phyloP scores from a whole-genome alignment of 768 basidiomycete genomes.

The Fomitopsis serialis region DNA sequence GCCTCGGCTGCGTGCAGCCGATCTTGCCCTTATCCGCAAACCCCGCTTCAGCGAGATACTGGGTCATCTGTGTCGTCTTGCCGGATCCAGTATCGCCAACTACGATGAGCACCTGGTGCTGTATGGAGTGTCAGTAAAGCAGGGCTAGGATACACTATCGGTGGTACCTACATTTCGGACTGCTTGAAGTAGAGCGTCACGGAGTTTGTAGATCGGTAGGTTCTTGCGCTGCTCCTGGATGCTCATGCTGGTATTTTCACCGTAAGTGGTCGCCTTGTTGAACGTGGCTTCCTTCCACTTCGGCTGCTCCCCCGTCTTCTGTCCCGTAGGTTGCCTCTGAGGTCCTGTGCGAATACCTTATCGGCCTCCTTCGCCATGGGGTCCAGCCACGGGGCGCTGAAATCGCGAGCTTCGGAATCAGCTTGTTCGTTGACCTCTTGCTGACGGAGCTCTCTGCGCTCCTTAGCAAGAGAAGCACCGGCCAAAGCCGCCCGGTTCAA shows the following conservation, averaged over 20 bases:
- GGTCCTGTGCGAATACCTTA: slow-evolving; percentile 88
- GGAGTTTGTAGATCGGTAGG: slow-evolving; percentile 92
- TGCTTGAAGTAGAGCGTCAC: slow-evolving; percentile 84
- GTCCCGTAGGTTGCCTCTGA: slow-evolving; percentile 75
- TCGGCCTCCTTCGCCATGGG: slow-evolving; percentile 92
- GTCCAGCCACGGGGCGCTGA: slow-evolving; percentile 95
- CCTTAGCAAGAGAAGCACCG: slow-evolving; percentile 90
- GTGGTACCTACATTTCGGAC: slow-evolving; percentile 71
- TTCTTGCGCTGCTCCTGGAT: slow-evolving; percentile 92
- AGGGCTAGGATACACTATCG: slow-evolving; percentile 1
- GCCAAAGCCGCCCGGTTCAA: slow-evolving; percentile 93
- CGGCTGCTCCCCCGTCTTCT: slow-evolving; percentile 77
- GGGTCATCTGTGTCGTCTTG: slow-evolving; percentile 99
- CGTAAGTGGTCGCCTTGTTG: slow-evolving; percentile 94
- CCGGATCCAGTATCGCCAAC: slow-evolving; percentile 99
- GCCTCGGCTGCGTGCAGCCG: slow-evolving; percentile 97
- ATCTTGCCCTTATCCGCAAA: slow-evolving; percentile 87
- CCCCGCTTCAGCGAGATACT: slow-evolving; percentile 94
- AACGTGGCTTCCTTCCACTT: slow-evolving; percentile 90
- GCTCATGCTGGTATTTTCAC: slow-evolving; percentile 83
- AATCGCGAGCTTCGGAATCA: slow-evolving; percentile 91
- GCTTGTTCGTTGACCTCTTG: slow-evolving; percentile 93
- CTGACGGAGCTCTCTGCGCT: slow-evolving; percentile 88
- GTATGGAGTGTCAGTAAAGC: slow-evolving; percentile 10
- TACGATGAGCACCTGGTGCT: slow-evolving; percentile 97